A percentile compares a stretch with the other conserved stretches of the same genome.
These are phyloP conservation scores for Ananas comosus DNA, from an alignment of 176 grass and related monocot species.

Conservation along the genomic window DNA sequence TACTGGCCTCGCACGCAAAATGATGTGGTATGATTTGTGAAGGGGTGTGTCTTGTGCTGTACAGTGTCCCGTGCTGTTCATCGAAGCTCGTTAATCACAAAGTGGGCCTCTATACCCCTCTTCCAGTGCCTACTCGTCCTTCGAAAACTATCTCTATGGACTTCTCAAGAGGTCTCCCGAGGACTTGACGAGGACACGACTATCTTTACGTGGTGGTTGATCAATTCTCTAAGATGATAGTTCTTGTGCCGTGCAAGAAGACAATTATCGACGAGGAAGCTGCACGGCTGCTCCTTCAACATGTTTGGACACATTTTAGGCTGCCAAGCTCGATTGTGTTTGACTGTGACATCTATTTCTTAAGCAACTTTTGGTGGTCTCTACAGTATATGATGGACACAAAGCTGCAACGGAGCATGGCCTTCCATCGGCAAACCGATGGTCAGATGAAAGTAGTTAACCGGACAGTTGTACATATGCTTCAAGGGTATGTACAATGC, in stretches of 20 bases:
- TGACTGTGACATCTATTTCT: not conserved
- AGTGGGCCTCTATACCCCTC: not conserved
- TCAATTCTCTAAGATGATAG: slow-evolving; percentile 16
- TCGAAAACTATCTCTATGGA: not conserved
- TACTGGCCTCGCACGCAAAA: slow-evolving; percentile 12
- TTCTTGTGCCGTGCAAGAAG: slow-evolving; percentile 7
- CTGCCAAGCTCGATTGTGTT: slow-evolving; percentile 5
- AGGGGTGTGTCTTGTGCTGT: not conserved
- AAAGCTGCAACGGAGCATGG: not conserved
- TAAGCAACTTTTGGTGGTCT: slow-evolving; percentile 1
- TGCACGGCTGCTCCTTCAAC: not conserved
- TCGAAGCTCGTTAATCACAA: not conserved
- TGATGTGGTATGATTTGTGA: slow-evolving; percentile 4
- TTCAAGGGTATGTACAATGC: too few species aligned
- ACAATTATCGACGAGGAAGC: not conserved
- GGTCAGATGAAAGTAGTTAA: too few species aligned
- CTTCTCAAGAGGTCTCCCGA: not conserved
- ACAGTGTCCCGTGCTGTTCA: too few species aligned
- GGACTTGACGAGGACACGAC: not conserved
- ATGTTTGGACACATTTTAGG: slow-evolving; percentile 1
- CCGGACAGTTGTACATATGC: too few species aligned
- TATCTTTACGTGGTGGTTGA: slow-evolving; percentile 5
- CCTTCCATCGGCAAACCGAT: not conserved
- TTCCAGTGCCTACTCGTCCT: not conserved
- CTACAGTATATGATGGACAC: slow-evolving; percentile 1